phyloP scores from a whole-genome alignment of 306 rosid species.

The Vicia faba region DNA sequence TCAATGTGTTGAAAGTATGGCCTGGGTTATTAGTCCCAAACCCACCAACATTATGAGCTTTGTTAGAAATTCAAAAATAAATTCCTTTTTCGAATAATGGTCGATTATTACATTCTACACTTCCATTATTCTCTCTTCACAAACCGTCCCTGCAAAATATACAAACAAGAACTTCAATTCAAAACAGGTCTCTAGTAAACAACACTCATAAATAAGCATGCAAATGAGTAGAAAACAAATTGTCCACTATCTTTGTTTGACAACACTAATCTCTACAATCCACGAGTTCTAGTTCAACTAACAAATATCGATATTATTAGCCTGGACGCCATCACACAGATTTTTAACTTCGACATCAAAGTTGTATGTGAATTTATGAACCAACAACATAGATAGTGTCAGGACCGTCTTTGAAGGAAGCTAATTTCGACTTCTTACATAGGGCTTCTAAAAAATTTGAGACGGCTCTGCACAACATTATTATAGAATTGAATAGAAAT shows the following conservation, averaged over 20 bases:
- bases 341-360: no score
- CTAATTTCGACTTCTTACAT: no score
- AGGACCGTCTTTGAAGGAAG: no score
- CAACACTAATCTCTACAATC: no score
- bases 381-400: no score
- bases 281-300: no score
- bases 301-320: no score
- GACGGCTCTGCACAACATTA: no score
- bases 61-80: not conserved
- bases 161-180: not conserved
- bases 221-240: not conserved
- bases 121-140: constrained; percentile 80
- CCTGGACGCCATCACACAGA: no score
- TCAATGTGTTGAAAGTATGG: not conserved
- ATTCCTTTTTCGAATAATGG: not conserved
- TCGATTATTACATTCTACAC: constrained; percentile 21
- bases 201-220: not conserved
- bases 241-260: not conserved
- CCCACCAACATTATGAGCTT: constrained; percentile 6
- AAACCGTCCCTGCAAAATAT: constrained; percentile 77
- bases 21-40: not conserved
- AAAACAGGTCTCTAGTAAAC: not conserved
- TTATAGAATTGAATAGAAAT: not conserved
- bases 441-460: no score
- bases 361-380: no score